Base-by-base conservation (phyloP, 2,329 filamentous ascomycete genomes). In the Diplodia intermedia region DNA sequence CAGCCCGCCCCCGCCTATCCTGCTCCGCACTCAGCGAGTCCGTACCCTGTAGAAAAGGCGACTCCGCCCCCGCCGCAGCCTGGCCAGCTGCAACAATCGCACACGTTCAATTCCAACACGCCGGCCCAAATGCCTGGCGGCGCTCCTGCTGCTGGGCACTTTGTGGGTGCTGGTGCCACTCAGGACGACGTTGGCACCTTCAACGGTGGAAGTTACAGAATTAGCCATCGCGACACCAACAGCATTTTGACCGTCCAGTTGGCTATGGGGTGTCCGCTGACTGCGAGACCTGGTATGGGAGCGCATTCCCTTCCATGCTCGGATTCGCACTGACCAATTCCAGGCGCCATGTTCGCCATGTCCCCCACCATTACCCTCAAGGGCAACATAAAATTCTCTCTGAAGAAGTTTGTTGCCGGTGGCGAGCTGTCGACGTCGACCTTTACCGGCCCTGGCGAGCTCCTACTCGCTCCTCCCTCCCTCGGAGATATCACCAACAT, bases 261-360 rank as follows among this genome's bases (percentile, higher is more conserved):
- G 55, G 94, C 94, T 14, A 91, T 95, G 78, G 93, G 93, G 2
- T 97, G 92, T 74, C 94, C 94, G 0, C 79, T 98, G 63, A 85
- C 84, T 26, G 92, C 89, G 2, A 95, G 92, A 76, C 93, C 95
- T 20, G 91, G 89, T 89, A 76, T 43, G 73, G 54, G 31, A 26
- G 23, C 50, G 6, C 26, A n/a, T 50, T 6, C 3, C 9, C 14
- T 50, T 9, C n/a, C 23, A 8, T n/a, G 0, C 11, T 23, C 3
- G 43, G 26, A n/a, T 20, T 11, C 43, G 12, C 20, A 31, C 43
- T 63, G 47, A 52, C 26, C 15, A 6, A 2, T 52, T 38, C 23
- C 68, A 88, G 92, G 94, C 15, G 87, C 89, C 67, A 95, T 99
- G 93, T 92, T 99, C 73, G 92, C 92, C 75, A 99, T 98, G 95